phyloP scores from a whole-genome alignment of 257 asterid genomes.

The Rehmannia glutinosa region DNA sequence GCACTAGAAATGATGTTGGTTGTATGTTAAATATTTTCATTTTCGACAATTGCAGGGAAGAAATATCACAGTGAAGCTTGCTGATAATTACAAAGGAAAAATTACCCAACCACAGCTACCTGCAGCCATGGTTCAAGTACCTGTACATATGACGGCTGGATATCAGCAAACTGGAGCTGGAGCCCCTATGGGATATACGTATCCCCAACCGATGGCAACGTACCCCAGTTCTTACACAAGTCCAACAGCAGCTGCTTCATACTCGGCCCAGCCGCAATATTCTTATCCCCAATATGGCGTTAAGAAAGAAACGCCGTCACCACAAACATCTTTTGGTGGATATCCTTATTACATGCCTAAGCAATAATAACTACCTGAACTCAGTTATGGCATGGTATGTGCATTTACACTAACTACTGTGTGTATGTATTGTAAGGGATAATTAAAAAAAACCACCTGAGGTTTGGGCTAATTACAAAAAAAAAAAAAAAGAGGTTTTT shows the following conservation, averaged over 20 bases:
- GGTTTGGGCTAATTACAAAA: background rate
- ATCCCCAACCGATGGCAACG: conserved; percentile 45
- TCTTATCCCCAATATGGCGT: conserved; percentile 54
- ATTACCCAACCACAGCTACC: conserved; percentile 42
- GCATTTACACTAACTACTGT: background rate
- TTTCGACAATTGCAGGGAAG: conserved; percentile 54
- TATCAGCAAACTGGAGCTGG: conserved; percentile 43
- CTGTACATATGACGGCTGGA: conserved; percentile 40
- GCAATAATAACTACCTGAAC: conserved; percentile 33
- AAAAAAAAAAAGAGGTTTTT: background rate
- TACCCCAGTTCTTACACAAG: conserved; percentile 41
- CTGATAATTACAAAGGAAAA: conserved; percentile 75
- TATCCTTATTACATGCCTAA: conserved; percentile 73
- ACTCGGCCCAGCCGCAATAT: conserved; percentile 41
- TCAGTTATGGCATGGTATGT: background rate
- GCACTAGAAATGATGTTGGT: background rate
- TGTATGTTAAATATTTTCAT: background rate
- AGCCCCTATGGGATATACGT: conserved; percentile 45
- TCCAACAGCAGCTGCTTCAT: conserved; percentile 38
- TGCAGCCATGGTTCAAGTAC: conserved; percentile 39
- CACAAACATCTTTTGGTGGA: conserved; percentile 44
- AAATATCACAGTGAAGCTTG: conserved; percentile 75
- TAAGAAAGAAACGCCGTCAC: conserved; percentile 38
- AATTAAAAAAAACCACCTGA: background rate
- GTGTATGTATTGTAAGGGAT: background rate